phyloP scores from a whole-genome alignment of 108 stramenopile genomes.

The Seminavis robusta region DNA sequence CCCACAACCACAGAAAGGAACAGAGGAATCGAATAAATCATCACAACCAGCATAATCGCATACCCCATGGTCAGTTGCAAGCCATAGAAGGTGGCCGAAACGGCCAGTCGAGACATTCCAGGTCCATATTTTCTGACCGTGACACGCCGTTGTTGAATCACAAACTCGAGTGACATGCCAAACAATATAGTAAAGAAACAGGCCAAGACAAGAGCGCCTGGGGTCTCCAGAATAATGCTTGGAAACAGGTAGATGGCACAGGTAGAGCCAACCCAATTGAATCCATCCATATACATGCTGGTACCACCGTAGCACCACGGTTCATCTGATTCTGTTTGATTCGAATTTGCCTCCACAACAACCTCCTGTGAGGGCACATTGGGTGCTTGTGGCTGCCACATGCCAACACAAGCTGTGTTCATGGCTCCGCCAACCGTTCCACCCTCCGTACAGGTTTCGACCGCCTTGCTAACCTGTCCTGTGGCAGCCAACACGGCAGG shows the following conservation, averaged over 20 bases:
- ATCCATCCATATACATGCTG: conserved; percentile 84
- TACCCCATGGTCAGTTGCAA: conserved; percentile 75
- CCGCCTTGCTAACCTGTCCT: conserved; percentile 34
- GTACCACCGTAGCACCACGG: conserved; percentile 65
- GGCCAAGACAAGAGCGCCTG: conserved; percentile 25
- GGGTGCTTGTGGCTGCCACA: conserved; percentile 50
- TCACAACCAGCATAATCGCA: conserved; percentile 68
- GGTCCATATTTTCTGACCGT: not conserved
- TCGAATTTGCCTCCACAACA: conserved; percentile 2
- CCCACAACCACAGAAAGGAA: conserved; percentile 54
- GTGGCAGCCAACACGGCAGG: conserved; percentile 33
- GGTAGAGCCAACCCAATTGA: conserved; percentile 42
- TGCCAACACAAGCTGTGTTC: conserved; percentile 50
- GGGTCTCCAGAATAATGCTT: conserved; percentile 32
- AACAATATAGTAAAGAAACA: conserved; percentile 33
- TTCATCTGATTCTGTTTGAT: conserved; percentile 1
- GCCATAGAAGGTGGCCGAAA: conserved; percentile 55
- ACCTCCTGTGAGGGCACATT: conserved; percentile 3
- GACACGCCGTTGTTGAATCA: conserved; percentile 23
- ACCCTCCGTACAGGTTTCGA: conserved; percentile 38
- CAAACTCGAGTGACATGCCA: conserved; percentile 30
- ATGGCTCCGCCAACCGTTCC: conserved; percentile 29
- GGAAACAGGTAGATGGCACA: conserved; percentile 50
- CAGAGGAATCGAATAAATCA: conserved; percentile 71
- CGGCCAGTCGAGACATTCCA: conserved; percentile 36